Evolutionary conservation across 768 basidiomycete genomes (phyloP).

Genomic region (Xerocomellus intermedius): DNA sequence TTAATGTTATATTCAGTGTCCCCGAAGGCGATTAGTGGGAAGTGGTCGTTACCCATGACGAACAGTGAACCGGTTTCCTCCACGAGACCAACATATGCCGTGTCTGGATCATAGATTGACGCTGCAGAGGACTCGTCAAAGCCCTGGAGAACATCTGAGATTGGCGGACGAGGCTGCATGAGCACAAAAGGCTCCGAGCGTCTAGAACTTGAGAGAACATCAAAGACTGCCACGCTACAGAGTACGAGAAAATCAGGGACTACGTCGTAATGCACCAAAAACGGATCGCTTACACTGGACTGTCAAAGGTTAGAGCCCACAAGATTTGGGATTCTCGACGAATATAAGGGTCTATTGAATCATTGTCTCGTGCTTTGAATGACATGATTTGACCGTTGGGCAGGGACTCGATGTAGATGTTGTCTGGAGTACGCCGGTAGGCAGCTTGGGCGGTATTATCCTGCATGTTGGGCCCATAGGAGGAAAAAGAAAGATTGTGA

Average conservation of each 20-base stretch:
- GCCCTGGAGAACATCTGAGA: slow-evolving; percentile 67
- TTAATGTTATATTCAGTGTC: slow-evolving; percentile 39
- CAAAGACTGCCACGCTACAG: slow-evolving; percentile 77
- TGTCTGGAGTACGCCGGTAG: slow-evolving; percentile 77
- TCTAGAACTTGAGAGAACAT: slow-evolving; percentile 53
- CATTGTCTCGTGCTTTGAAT: slow-evolving; percentile 48
- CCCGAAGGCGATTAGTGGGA: slow-evolving; percentile 78
- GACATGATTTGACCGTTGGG: slow-evolving; percentile 78
- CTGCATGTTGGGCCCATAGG: slow-evolving; percentile 90
- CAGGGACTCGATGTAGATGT: slow-evolving; percentile 76
- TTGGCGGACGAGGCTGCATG: slow-evolving; percentile 78
- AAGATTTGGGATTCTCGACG: slow-evolving; percentile 40
- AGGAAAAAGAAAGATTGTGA: slow-evolving; percentile 87
- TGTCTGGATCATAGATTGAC: slow-evolving; percentile 46
- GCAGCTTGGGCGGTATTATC: slow-evolving; percentile 68
- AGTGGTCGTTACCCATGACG: slow-evolving; percentile 80
- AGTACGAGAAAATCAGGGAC: slow-evolving; percentile 5
- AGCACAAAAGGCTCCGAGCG: slow-evolving; percentile 72
- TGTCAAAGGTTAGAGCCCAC: slow-evolving; percentile 60
- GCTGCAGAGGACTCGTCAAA: slow-evolving; percentile 34
- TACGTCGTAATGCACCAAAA: neutral
- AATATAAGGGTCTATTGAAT: slow-evolving; percentile 30
- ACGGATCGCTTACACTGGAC: slow-evolving; percentile 59
- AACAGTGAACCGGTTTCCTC: slow-evolving; percentile 72
- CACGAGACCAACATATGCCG: slow-evolving; percentile 81